These are phyloP conservation scores for Magnaporthiopsis incrustans DNA, from an alignment of 2,329 filamentous ascomycete species.

Conservation along the genomic window DNA sequence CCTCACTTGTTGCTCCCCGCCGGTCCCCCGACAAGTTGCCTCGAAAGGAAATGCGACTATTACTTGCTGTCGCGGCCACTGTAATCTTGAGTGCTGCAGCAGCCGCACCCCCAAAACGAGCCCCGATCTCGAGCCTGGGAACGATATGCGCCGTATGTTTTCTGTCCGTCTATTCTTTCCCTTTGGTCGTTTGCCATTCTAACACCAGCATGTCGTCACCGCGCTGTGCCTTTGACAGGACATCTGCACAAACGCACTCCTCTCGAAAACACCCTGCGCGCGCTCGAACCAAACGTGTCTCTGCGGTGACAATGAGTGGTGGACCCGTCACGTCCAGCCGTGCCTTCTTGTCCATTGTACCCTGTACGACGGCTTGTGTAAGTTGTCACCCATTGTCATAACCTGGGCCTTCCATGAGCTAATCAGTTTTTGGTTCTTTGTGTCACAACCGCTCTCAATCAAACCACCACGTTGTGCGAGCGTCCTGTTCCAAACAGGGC, in stretches of 20 bases:
- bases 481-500: neutral
- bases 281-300: conserved; percentile 1
- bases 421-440: neutral
- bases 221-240: neutral
- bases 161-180: neutral
- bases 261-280: neutral
- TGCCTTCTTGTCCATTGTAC: neutral
- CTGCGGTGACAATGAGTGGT: conserved; percentile 1
- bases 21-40: neutral
- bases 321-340: neutral
- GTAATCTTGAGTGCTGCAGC: neutral
- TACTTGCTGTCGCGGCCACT: neutral
- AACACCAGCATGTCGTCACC: neutral
- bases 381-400: neutral
- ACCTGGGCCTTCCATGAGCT: neutral
- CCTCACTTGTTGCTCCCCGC: neutral
- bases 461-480: neutral
- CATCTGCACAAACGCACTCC: neutral
- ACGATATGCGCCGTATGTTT: neutral
- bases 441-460: neutral
- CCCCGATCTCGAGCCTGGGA: neutral
- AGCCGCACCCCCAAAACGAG: neutral
- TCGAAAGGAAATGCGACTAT: neutral
- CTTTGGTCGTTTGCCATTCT: neutral
- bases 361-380: neutral